A percentile compares a stretch with the other conserved stretches of the same genome.
phyloP scores from a whole-genome alignment of 129 eudicot species.

The Pseudognaphalium luteoalbum region DNA sequence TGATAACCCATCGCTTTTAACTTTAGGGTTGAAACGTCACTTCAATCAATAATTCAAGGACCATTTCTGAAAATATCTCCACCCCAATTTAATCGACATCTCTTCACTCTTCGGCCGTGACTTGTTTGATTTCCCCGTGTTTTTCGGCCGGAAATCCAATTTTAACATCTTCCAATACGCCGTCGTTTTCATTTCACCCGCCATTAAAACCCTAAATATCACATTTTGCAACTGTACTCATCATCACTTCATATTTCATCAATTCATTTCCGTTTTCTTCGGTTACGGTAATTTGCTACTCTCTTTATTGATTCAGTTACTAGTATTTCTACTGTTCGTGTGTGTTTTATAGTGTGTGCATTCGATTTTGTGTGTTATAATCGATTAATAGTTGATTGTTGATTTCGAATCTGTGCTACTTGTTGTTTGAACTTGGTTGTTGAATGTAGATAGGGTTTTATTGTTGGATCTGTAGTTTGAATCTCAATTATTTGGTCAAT shows the following conservation, averaged over 20 bases:
- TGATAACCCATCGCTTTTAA: constrained; percentile 33
- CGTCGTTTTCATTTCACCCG: constrained; percentile 17
- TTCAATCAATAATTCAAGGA: constrained; percentile 34
- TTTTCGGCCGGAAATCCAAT: constrained; percentile 41
- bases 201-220: constrained; percentile 14
- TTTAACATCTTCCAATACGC: not conserved
- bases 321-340: constrained; percentile 16
- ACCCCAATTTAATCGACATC: constrained; percentile 30
- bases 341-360: constrained; percentile 10
- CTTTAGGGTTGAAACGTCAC: constrained; percentile 44
- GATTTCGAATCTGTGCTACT: constrained; percentile 27
- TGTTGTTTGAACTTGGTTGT: constrained; percentile 19
- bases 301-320: constrained; percentile 29
- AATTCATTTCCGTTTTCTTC: not conserved
- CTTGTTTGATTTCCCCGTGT: constrained; percentile 36
- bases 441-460: constrained; percentile 30
- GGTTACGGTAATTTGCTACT: constrained; percentile 17
- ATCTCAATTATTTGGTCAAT: constrained; percentile 10
- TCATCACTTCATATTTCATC: constrained; percentile 26
- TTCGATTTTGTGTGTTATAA: not conserved
- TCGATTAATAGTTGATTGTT: constrained; percentile 13
- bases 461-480: constrained; percentile 37
- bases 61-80: constrained; percentile 24
- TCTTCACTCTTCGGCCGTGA: constrained; percentile 27
- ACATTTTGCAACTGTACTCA: constrained; percentile 8